Percentiles rank a stretch among this genome's conserved stretches.
Conservation (phyloP, 192 early-diverging fungal genomes). For the Ambispora gerdemannii region DNA sequence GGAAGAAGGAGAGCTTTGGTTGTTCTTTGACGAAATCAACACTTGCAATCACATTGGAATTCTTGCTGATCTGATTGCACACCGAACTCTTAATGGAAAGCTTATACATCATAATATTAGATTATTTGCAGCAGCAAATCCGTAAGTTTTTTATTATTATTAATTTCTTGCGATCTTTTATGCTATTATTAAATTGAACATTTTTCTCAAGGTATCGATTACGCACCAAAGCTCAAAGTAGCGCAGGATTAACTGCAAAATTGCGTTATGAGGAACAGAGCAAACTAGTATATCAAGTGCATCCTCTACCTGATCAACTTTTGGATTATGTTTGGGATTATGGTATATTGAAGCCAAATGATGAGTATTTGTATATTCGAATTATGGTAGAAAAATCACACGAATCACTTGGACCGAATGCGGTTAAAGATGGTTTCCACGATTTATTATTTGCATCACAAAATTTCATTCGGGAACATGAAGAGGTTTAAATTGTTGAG, state of each 20-base stretch:
- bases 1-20: neutral
- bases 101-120: conserved; percentile 22
- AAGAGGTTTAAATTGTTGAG: conserved; percentile 11
- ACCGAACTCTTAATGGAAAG: conserved; percentile 14
- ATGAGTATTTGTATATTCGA: conserved; percentile 10
- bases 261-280: conserved; percentile 12
- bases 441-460: conserved; percentile 28
- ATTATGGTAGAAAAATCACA: conserved; percentile 14
- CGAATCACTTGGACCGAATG: neutral
- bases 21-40: conserved; percentile 30
- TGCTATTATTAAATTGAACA: too few species aligned
- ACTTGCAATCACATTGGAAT: conserved; percentile 25
- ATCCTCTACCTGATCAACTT: conserved; percentile 24
- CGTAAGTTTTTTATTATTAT: neutral
- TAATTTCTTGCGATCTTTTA: neutral
- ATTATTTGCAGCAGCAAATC: conserved; percentile 19
- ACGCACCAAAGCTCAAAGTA: neutral
- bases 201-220: conserved; percentile 8
- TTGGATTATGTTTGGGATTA: conserved; percentile 28
- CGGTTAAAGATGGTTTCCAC: neutral
- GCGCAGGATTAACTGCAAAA: neutral
- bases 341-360: conserved; percentile 13
- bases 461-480: conserved; percentile 21
- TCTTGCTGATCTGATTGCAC: conserved; percentile 21
- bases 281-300: conserved; percentile 23